Percentiles rank a stretch among this genome's conserved stretches.
Evolutionary conservation across 371 early-diverging fungal genomes (phyloP).

Genomic region (Mucor ambiguus): DNA sequence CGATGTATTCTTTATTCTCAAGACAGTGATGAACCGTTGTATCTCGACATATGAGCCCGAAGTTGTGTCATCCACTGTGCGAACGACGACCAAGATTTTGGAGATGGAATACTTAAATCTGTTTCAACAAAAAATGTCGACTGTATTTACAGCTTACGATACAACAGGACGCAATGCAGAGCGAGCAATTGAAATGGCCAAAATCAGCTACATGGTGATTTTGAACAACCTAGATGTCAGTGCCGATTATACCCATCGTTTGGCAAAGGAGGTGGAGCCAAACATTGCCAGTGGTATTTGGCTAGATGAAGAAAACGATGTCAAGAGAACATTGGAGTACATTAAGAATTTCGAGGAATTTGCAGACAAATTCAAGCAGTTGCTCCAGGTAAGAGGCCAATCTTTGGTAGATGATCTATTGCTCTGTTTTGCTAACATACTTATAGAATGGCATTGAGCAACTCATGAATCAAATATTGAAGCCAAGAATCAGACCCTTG

Average conservation of each 20-base stretch:
- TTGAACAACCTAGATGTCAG: constrained; percentile 87
- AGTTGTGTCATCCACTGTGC: constrained; percentile 64
- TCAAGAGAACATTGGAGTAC: constrained; percentile 49
- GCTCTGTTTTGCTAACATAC: background rate
- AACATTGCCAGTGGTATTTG: constrained; percentile 52
- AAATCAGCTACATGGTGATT: constrained; percentile 70
- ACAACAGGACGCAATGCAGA: constrained; percentile 37
- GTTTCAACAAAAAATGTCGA: constrained; percentile 63
- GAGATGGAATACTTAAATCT: constrained; percentile 68
- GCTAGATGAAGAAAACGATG: constrained; percentile 49
- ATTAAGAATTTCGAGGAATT: constrained; percentile 59
- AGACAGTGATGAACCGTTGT: constrained; percentile 72
- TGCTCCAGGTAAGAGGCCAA: constrained; percentile 53
- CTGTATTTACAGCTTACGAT: constrained; percentile 56
- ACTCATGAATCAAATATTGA: constrained; percentile 75
- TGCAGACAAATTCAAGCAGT: constrained; percentile 61
- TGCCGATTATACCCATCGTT: constrained; percentile 70
- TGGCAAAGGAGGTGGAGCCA: constrained; percentile 64
- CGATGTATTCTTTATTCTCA: constrained; percentile 90
- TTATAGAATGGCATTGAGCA: constrained; percentile 77
- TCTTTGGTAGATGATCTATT: background rate
- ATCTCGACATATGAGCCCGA: constrained; percentile 76
- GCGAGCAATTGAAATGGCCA: constrained; percentile 48
- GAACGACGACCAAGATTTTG: constrained; percentile 58
- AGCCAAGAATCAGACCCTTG: constrained; percentile 77